Percentiles rank a stretch among this genome's conserved stretches.
phyloP scores from a whole-genome alignment of 495 filamentous ascomycete genomes.

The Aspergillus heteromorphus region DNA sequence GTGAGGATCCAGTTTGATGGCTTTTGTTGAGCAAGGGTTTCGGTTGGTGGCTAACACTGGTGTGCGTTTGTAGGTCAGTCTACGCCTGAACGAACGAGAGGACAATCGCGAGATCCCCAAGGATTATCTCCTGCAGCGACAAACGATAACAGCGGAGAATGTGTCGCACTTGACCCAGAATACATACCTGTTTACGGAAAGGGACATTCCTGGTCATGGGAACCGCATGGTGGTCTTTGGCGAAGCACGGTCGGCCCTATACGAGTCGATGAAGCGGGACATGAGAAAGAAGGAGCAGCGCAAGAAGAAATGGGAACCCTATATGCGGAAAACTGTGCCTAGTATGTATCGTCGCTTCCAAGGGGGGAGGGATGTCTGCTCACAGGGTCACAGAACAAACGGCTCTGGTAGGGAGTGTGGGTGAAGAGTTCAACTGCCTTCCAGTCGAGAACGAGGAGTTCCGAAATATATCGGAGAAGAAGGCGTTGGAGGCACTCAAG shows the following conservation, averaged over 20 bases:
- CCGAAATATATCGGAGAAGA: conserved; percentile 51
- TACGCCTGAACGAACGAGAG: conserved; percentile 48
- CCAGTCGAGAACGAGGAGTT: conserved; percentile 73
- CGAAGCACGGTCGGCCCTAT: conserved; percentile 41
- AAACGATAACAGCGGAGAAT: conserved; percentile 43
- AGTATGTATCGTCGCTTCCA: conserved; percentile 46
- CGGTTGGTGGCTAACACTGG: neutral
- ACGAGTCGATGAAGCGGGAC: conserved; percentile 44
- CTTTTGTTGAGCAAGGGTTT: neutral
- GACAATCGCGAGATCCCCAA: conserved; percentile 66
- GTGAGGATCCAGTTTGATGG: conserved; percentile 26
- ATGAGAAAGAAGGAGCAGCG: conserved; percentile 45
- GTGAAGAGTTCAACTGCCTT: conserved; percentile 71
- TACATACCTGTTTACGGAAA: conserved; percentile 85
- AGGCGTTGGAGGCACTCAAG: conserved; percentile 57
- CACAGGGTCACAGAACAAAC: conserved; percentile 63
- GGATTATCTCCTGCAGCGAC: conserved; percentile 71
- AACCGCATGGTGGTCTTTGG: conserved; percentile 42
- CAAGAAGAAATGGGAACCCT: conserved; percentile 61
- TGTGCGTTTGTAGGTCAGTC: conserved; percentile 34
- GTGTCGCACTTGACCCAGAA: conserved; percentile 54
- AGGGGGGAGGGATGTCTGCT: conserved; percentile 12
- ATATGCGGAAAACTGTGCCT: conserved; percentile 72
- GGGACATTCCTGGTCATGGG: conserved; percentile 77
- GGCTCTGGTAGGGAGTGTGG: conserved; percentile 62